Base-by-base conservation (phyloP, 345 rosid genomes). In the Physaria fendleri region DNA sequence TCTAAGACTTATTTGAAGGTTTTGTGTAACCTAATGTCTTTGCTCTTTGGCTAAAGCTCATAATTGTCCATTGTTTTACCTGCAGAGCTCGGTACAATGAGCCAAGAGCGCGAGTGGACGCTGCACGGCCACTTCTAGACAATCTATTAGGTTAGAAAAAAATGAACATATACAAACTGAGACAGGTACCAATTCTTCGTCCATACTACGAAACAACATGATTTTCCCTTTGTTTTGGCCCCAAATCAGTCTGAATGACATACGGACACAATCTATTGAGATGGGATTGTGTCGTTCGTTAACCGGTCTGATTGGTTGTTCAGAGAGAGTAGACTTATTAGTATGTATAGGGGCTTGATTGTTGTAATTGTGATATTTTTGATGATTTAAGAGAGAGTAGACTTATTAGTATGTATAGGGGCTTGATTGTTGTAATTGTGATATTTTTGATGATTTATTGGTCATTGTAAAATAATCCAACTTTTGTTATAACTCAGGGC, bases 41-140 rank as follows among this genome's bases (percentile, higher is more conserved):
- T 35, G 2, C 11, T 13, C 35, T 25, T 45, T 45, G 42, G 2
- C 41, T 14, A 15, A 16, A 21, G 14, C 40, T 34, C 59, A 52
- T 65, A 62, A 24, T 20, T 40, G 2, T 48, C 5, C 14, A 29
- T 45, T 24, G 45, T 62, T 77, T 37, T 68, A 55, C 35, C n/a
- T n/a, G n/a, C n/a, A n/a, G n/a, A n/a, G n/a, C n/a, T n/a, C n/a
- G n/a, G 59, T 71, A 50, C 49, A 76, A 42, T 47, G 78, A 80
- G 57, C 69, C 28, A 73, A 65, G 64, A 56, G 32, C 49, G 52
- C 52, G 51, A 48, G 32, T 33, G 0, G 91, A 81, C n/a, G 78
- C 64, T 20, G 76, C 79, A 56, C 85, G 79, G 41, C 94, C 95
- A 1, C 87, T 92, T 54, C 81, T 86, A 17, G 79, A 76, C 23